Base-by-base conservation (phyloP, 1,284 basidiomycete genomes). In the Agaricales sp. region DNA sequence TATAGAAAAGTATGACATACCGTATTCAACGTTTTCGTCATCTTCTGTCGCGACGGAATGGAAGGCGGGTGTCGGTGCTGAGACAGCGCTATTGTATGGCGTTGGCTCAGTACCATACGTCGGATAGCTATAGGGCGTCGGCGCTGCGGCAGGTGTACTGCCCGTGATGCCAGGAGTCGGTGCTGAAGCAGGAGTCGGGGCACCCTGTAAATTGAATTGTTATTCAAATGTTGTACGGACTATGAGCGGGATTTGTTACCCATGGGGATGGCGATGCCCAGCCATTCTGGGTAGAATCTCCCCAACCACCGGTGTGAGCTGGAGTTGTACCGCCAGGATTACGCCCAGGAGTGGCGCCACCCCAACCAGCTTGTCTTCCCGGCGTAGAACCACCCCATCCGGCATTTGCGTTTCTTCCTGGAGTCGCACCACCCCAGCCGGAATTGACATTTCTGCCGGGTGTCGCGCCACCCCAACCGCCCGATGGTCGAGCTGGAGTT, bases 101-200 rank as follows among this genome's bases (percentile, higher is more conserved):
- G 44, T 63, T 22, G 55, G 57, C 23, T 53, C 60, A 25, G 50
- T 54, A 25, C 53, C 62, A 18, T 62, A 64, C 38, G 61, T 64
- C 2, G 63, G 59, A 2, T 63, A 61, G 21, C 59, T 59, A 58
- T 21, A 57, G 54, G 49, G 59, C 49, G 49, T 60, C 0, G 66
- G 68, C 25, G 58, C 64, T 39, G 61, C 65, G n/a, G 47, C 55
- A 11, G 63, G 55, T 50, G n/a, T n/a, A n/a, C n/a, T n/a, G n/a
- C n/a, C n/a, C n/a, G 60, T 65, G 37, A 63, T 60, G 26, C 67
- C 69, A 19, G 78, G 77, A 3, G 81, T 78, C 11, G 77, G 70
- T 0, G 77, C 74, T 23, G 72, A 70, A 24, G 71, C 75, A 14
- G 75, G 78, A 19, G 75, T 81, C 3, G 73, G 75, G 22, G 76